These are phyloP conservation scores for Penicillium maclennaniae DNA, from an alignment of 495 filamentous ascomycete species.

Conservation along the genomic window DNA sequence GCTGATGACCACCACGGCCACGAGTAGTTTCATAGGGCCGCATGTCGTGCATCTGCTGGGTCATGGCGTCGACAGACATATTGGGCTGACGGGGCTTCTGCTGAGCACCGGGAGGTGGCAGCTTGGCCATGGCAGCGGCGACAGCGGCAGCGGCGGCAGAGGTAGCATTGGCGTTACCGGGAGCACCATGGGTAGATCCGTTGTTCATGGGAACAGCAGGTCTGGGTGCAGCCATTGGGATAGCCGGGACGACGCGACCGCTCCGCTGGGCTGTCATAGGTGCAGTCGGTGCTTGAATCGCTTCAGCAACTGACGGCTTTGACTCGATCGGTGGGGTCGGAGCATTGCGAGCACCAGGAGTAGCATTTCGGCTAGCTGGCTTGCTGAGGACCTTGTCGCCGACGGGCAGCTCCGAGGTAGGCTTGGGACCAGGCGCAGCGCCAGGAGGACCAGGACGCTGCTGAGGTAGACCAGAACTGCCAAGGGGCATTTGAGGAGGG, in stretches of 20 bases:
- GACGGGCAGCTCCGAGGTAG: conserved; percentile 43
- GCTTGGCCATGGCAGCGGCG: conserved; percentile 83
- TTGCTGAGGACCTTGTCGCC: conserved; percentile 36
- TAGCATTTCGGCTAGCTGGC: conserved; percentile 32
- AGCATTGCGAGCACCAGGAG: conserved; percentile 38
- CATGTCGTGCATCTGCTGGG: conserved; percentile 85
- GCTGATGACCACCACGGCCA: conserved; percentile 49
- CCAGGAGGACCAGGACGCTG: conserved; percentile 37
- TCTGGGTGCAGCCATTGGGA: conserved; percentile 50
- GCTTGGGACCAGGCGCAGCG: conserved; percentile 28
- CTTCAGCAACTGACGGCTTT: conserved; percentile 55
- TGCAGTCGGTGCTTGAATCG: conserved; percentile 49
- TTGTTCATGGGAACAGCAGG: conserved; percentile 40
- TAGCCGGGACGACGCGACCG: conserved; percentile 68
- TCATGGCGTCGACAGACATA: conserved; percentile 67
- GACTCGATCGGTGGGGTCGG: conserved; percentile 61
- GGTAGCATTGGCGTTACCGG: conserved; percentile 62
- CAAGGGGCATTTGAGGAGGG: conserved; percentile 48
- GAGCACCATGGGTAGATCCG: conserved; percentile 27
- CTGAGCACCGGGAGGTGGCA: conserved; percentile 50
- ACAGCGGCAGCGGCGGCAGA: conserved; percentile 81
- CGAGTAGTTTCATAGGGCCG: conserved; percentile 57
- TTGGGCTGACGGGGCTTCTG: conserved; percentile 43
- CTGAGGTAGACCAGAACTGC: conserved; percentile 48
- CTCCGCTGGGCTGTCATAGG: conserved; percentile 51